Evolutionary conservation across 805 yeast genomes (phyloP).

Genomic region (Myxozyma mucilagina): DNA sequence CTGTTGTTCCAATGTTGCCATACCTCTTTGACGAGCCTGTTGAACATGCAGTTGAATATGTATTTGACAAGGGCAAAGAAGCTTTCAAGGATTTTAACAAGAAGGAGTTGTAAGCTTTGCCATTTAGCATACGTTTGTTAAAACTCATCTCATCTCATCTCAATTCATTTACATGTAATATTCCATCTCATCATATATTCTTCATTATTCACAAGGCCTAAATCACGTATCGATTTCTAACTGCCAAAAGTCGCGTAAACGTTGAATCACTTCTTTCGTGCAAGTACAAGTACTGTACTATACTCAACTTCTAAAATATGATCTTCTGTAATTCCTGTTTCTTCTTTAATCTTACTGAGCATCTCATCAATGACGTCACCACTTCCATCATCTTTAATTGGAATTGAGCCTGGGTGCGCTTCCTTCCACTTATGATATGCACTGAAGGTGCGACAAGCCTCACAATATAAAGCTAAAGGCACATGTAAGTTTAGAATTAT

Average conservation of each 20-base stretch:
- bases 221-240: not conserved
- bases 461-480: not conserved
- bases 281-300: not conserved
- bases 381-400: not conserved
- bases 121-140: not conserved
- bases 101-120: constrained; percentile 15
- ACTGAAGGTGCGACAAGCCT: not conserved
- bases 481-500: not conserved
- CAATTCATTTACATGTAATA: not conserved
- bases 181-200: not conserved
- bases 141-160: not conserved
- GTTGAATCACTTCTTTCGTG: not conserved
- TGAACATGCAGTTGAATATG: constrained; percentile 63
- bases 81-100: constrained; percentile 21
- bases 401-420: not conserved
- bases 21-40: constrained; percentile 81
- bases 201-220: not conserved
- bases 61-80: constrained; percentile 47
- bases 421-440: not conserved
- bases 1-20: constrained; percentile 75
- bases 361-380: not conserved
- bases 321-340: not conserved
- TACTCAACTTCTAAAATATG: not conserved
- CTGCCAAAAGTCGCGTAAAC: not conserved
- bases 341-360: not conserved